phyloP scores from a whole-genome alignment of 2,329 filamentous ascomycete genomes.

The Phyllosticta citrichinensis region DNA sequence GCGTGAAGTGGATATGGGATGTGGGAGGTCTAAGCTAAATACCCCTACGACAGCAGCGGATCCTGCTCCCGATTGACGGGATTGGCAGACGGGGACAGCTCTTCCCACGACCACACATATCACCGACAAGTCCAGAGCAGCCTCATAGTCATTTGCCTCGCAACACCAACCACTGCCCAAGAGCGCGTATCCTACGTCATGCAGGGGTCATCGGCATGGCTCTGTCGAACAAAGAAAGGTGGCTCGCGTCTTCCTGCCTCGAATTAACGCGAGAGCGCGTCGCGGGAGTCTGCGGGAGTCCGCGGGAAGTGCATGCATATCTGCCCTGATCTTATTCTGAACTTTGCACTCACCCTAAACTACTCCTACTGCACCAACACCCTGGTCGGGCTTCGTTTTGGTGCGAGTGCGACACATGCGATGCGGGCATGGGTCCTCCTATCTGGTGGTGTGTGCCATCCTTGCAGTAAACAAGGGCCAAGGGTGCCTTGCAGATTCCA shows the following conservation, averaged over 20 bases:
- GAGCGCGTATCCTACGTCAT: not conserved
- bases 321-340: not conserved
- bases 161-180: not conserved
- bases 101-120: not conserved
- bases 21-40: not conserved
- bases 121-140: not conserved
- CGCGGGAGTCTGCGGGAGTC: not conserved
- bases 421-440: not conserved
- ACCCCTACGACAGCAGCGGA: not conserved
- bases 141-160: not conserved
- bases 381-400: not conserved
- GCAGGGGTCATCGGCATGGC: not conserved
- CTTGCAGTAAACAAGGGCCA: not conserved
- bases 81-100: not conserved
- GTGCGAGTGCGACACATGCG: not conserved
- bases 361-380: not conserved
- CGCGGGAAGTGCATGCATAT: not conserved
- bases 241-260: not conserved
- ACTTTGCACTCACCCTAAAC: not conserved
- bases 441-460: not conserved
- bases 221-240: not conserved
- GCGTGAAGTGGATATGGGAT: not conserved
- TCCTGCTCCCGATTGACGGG: too few species aligned
- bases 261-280: not conserved
- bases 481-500: not conserved